Percentiles rank a stretch among this genome's conserved stretches.
These are phyloP conservation scores for Saccharum spontaneum DNA, from an alignment of 176 grass and related monocot species.

Conservation along the genomic window DNA sequence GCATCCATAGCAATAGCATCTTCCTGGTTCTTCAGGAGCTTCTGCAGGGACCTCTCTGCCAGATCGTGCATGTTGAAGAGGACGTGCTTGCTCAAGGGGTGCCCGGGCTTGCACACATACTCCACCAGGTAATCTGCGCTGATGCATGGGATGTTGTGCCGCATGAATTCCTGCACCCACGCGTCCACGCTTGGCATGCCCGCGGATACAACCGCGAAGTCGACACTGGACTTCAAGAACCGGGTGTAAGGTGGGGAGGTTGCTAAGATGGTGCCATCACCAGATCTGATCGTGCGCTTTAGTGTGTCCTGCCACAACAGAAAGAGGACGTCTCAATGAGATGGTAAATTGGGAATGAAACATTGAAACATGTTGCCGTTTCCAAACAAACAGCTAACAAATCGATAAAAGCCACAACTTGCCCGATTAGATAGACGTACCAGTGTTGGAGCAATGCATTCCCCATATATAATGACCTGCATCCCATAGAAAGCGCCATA, in stretches of 20 bases:
- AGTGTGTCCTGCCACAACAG: conserved; percentile 57
- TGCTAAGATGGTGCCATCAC: conserved; percentile 81
- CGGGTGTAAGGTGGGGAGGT: conserved; percentile 90
- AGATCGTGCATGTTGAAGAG: conserved; percentile 71
- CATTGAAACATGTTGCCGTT: not conserved
- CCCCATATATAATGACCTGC: conserved; percentile 81
- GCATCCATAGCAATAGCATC: conserved; percentile 25
- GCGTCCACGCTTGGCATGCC: conserved; percentile 45
- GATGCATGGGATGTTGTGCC: conserved; percentile 69
- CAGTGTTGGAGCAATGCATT: conserved; percentile 89
- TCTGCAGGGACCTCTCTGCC: conserved; percentile 67
- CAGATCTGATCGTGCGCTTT: conserved; percentile 74
- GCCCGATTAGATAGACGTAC: conserved; percentile 30
- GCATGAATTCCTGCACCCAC: conserved; percentile 76
- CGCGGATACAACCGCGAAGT: conserved; percentile 64
- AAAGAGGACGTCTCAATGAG: not conserved
- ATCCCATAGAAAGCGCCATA: conserved; percentile 80
- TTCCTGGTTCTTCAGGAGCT: conserved; percentile 39
- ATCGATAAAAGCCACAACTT: not conserved
- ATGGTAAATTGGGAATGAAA: no score
- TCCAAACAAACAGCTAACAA: not conserved
- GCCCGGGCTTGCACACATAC: conserved; percentile 79
- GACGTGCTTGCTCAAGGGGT: conserved; percentile 67
- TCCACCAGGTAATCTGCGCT: conserved; percentile 87
- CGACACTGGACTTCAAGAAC: conserved; percentile 47